These are phyloP conservation scores for Geosiphon pyriformis DNA, from an alignment of 192 early-diverging fungal genomes.

Conservation along the genomic window DNA sequence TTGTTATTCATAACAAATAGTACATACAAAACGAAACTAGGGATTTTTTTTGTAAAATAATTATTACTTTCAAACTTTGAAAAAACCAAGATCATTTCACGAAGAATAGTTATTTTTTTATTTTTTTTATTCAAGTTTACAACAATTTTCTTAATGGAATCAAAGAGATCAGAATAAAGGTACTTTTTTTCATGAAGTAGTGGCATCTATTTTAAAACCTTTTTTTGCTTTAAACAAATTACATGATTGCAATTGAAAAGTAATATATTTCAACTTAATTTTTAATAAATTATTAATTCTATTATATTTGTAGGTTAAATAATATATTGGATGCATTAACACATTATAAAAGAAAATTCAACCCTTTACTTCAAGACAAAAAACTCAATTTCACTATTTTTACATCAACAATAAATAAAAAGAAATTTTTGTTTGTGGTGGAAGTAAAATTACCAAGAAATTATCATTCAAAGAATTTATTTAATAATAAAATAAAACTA, in stretches of 20 bases:
- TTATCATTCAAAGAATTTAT: slow-evolving; percentile 1
- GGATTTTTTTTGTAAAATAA: too few relatives aligned
- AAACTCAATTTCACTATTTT: slow-evolving; percentile 16
- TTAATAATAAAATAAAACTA: too few relatives aligned
- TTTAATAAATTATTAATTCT: slow-evolving; percentile 1
- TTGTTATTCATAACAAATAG: too few relatives aligned
- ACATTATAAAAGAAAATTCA: slow-evolving; percentile 10
- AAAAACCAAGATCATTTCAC: too few relatives aligned
- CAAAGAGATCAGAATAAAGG: background rate
- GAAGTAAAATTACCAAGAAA: slow-evolving; percentile 17
- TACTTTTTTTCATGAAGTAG: slow-evolving; percentile 14
- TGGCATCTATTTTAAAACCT: background rate
- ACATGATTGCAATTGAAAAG: slow-evolving; percentile 7
- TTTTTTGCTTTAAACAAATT: slow-evolving; percentile 14
- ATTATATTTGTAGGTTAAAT: background rate
- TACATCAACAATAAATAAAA: background rate
- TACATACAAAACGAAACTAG: too few relatives aligned
- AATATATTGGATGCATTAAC: background rate
- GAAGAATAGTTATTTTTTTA: too few relatives aligned
- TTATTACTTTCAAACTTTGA: too few relatives aligned
- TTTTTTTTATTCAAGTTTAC: too few relatives aligned
- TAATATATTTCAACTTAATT: slow-evolving; percentile 1
- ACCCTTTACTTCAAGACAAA: background rate
- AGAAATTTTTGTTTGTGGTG: background rate
- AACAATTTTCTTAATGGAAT: background rate